A percentile compares a stretch with the other conserved stretches of the same genome.
Evolutionary conservation across 129 eudicot species (phyloP).

Genomic region (Flaveria robusta): DNA sequence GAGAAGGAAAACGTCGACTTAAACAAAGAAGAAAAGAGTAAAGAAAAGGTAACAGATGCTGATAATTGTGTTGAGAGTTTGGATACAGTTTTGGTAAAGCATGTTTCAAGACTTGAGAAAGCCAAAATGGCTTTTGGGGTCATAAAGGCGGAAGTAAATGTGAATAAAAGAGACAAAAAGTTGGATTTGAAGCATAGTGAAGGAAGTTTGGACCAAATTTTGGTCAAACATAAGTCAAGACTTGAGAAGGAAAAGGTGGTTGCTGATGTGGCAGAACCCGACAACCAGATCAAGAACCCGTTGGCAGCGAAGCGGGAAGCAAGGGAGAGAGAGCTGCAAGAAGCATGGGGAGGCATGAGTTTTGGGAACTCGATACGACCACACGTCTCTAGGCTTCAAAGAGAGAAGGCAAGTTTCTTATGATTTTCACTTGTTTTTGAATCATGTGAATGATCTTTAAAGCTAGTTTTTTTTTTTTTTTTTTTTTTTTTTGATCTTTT

Average conservation of each 20-base stretch:
- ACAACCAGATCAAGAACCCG: conserved; percentile 32
- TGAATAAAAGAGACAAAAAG: conserved; percentile 27
- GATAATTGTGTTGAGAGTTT: conserved; percentile 42
- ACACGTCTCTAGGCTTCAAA: conserved; percentile 70
- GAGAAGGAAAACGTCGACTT: conserved; percentile 70
- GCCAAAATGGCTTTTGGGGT: conserved; percentile 50
- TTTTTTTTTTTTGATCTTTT: background rate
- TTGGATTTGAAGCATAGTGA: conserved; percentile 37
- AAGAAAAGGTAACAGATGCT: conserved; percentile 19
- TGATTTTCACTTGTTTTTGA: background rate
- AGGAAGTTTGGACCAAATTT: conserved; percentile 71
- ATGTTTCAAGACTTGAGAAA: conserved; percentile 74
- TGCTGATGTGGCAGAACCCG: conserved; percentile 38
- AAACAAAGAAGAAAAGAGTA: conserved; percentile 40
- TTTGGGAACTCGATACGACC: conserved; percentile 84
- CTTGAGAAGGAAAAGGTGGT: conserved; percentile 71
- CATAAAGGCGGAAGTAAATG: conserved; percentile 35
- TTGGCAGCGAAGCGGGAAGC: conserved; percentile 60
- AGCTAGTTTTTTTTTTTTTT: background rate
- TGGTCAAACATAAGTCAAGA: conserved; percentile 64
- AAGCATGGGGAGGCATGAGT: conserved; percentile 94
- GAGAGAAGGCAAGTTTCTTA: conserved; percentile 68
- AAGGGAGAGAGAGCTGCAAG: conserved; percentile 75
- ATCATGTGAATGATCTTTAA: background rate
- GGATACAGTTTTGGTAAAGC: conserved; percentile 76